Conservation (phyloP, 1,139 yeast genomes). For the Taiozyma sp. region DNA sequence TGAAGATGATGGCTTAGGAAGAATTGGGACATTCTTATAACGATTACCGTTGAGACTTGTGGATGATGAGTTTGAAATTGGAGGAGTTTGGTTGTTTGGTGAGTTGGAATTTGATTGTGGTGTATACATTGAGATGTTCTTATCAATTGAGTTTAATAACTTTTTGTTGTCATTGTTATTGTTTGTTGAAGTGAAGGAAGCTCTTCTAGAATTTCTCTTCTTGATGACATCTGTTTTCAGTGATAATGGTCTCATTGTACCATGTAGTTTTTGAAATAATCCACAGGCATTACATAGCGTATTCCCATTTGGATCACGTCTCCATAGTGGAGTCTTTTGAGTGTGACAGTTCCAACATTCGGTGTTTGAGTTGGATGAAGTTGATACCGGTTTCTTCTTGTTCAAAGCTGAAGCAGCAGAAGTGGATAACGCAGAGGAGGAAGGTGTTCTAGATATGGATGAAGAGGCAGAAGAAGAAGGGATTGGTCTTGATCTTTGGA, state of each 20-base stretch:
- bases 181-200: conserved; percentile 12
- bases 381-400: conserved; percentile 19
- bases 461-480: background rate
- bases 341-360: conserved; percentile 89
- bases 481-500: conserved; percentile 16
- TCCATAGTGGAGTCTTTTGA: conserved; percentile 92
- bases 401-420: conserved; percentile 15
- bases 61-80: background rate
- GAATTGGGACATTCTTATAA: conserved; percentile 22
- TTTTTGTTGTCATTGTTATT: conserved; percentile 12
- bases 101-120: conserved; percentile 10
- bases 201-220: conserved; percentile 51
- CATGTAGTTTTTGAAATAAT: conserved; percentile 85
- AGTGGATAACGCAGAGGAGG: conserved; percentile 13
- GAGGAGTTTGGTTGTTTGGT: conserved; percentile 3
- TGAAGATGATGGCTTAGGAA: conserved; percentile 23
- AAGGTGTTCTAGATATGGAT: conserved; percentile 8
- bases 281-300: conserved; percentile 98
- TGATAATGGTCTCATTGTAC: conserved; percentile 89
- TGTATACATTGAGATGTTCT: conserved; percentile 15
- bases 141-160: conserved; percentile 16
- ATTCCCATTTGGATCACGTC: conserved; percentile 90
- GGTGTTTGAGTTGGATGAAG: conserved; percentile 12
- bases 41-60: conserved; percentile 3
- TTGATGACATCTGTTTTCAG: conserved; percentile 92